phyloP scores from a whole-genome alignment of 2,329 filamentous ascomycete species.

The Aspergillus phoenicis region DNA sequence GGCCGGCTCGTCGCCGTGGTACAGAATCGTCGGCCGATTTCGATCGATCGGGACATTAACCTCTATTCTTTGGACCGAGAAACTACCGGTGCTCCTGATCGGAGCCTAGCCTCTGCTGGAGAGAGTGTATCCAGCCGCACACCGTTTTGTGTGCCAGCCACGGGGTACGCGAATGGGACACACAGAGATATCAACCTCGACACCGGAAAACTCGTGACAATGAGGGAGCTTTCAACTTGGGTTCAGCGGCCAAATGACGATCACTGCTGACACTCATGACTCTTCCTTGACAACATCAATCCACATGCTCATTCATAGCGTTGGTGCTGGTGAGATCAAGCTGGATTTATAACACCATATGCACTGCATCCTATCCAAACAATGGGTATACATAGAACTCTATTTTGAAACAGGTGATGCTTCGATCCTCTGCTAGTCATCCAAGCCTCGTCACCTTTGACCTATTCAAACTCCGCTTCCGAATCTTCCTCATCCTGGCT shows the following conservation, averaged over 20 bases:
- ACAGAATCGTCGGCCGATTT: slow-evolving; percentile 29
- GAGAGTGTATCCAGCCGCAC: neutral
- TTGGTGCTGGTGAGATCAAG: neutral
- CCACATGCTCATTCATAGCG: neutral
- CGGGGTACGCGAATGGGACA: neutral
- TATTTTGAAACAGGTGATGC: neutral
- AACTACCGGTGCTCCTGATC: slow-evolving; percentile 15
- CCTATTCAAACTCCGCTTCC: slow-evolving; percentile 35
- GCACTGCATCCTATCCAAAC: neutral
- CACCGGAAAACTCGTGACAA: slow-evolving; percentile 25
- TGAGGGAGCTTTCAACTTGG: slow-evolving; percentile 28
- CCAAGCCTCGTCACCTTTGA: slow-evolving; percentile 23
- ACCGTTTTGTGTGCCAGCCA: neutral
- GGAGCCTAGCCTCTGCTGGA: slow-evolving; percentile 24
- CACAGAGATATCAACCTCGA: slow-evolving; percentile 16
- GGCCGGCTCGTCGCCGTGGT: slow-evolving; percentile 48
- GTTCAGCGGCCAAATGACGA: slow-evolving; percentile 17
- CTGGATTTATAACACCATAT: neutral
- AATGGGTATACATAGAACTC: neutral
- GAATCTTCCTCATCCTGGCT: slow-evolving; percentile 48
- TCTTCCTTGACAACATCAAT: neutral
- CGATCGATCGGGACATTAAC: neutral
- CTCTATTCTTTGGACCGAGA: neutral
- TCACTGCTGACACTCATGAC: neutral
- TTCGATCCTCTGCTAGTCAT: slow-evolving; percentile 11